These are phyloP conservation scores for Trichoderma breve DNA, from an alignment of 2,329 filamentous ascomycete genomes.

Conservation along the genomic window DNA sequence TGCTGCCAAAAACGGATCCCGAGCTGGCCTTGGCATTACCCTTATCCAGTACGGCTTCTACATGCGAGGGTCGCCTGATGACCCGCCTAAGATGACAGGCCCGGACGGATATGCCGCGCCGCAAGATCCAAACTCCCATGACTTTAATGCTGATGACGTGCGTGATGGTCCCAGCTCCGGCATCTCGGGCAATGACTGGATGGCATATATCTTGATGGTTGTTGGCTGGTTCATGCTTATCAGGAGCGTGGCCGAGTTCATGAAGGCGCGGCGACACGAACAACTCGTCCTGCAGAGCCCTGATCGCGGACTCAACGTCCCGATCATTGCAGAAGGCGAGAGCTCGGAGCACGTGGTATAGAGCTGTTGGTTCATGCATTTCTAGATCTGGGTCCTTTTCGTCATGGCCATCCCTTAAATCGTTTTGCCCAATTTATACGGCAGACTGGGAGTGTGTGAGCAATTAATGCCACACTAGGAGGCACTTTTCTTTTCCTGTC, in stretches of 20 bases:
- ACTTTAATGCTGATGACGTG: conserved; percentile 75
- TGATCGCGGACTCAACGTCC: conserved; percentile 78
- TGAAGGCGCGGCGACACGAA: conserved; percentile 85
- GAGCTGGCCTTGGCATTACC: conserved; percentile 89
- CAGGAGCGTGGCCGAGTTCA: conserved; percentile 85
- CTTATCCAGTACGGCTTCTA: conserved; percentile 96
- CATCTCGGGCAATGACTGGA: conserved; percentile 77
- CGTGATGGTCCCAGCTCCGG: conserved; percentile 47
- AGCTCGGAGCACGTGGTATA: conserved; percentile 73
- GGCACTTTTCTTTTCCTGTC: neutral
- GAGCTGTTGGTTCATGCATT: neutral
- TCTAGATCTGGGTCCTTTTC: conserved; percentile 20
- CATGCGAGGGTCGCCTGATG: conserved; percentile 67
- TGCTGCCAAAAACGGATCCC: conserved; percentile 94
- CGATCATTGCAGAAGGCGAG: conserved; percentile 86
- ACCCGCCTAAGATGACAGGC: conserved; percentile 45
- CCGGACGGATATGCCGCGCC: conserved; percentile 66
- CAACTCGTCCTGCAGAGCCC: conserved; percentile 90
- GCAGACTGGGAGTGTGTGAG: neutral
- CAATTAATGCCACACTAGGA: neutral
- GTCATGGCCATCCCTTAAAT: neutral
- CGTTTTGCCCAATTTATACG: neutral
- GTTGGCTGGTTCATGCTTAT: conserved; percentile 98
- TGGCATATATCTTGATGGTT: conserved; percentile 92
- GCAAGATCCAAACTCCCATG: conserved; percentile 83